Conservation (phyloP, 352 stramenopile genomes). For the Elongisporangium senticosum region DNA sequence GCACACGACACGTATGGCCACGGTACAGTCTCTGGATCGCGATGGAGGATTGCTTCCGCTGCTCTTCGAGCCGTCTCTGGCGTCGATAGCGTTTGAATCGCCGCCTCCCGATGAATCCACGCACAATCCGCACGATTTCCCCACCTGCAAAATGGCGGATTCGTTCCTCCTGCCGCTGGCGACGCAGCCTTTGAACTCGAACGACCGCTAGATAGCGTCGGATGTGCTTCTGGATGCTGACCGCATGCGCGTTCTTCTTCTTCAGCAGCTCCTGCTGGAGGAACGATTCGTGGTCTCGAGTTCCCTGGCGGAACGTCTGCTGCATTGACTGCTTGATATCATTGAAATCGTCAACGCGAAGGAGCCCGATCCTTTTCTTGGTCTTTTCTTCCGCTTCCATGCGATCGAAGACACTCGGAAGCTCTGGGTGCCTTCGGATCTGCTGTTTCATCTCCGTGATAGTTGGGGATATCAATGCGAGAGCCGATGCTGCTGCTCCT, state of each 20-base stretch:
- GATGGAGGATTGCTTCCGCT: constrained; percentile 24
- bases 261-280: constrained; percentile 38
- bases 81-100: constrained; percentile 27
- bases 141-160: constrained; percentile 45
- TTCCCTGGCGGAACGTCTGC: constrained; percentile 33
- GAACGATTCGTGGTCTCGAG: constrained; percentile 45
- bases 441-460: constrained; percentile 24
- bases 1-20: constrained; percentile 50
- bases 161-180: constrained; percentile 27
- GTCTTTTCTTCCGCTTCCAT: constrained; percentile 66
- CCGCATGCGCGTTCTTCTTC: constrained; percentile 37
- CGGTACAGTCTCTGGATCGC: constrained; percentile 65
- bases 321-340: constrained; percentile 40
- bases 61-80: constrained; percentile 11
- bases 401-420: constrained; percentile 73
- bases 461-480: constrained; percentile 12
- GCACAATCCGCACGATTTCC: constrained; percentile 59
- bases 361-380: constrained; percentile 26
- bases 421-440: constrained; percentile 31
- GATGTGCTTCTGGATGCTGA: constrained; percentile 49
- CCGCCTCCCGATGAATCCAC: constrained; percentile 54
- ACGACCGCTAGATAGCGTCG: constrained; percentile 44
- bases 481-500: neutral
- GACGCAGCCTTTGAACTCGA: constrained; percentile 24
- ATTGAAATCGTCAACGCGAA: constrained; percentile 45